Evolutionary conservation across 2,329 filamentous ascomycete species (phyloP), one percentile per base, ranked within the genome.

Genomic region (Fusarium virguliforme): DNA sequence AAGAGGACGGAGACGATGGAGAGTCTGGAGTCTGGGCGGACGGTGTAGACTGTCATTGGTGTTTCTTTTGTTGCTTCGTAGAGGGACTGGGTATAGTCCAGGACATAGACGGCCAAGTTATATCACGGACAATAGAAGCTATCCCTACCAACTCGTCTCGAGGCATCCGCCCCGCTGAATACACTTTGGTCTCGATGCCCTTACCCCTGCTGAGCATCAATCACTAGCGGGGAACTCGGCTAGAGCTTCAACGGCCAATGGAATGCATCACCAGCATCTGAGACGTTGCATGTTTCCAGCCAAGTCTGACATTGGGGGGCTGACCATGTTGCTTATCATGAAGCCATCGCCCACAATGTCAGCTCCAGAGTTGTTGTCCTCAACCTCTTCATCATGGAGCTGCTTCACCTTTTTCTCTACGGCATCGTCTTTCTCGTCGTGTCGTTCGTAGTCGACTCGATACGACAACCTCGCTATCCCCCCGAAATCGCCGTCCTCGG

Each of bases 401-500:
- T 74, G 32, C 53, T 82, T 48, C 81, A 81, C 12, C 66, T 81
- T 51, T 58, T 76, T 8, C 62, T 69, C n/a, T 76, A 72, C 8
- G 53, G 77, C 15, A 15, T 75, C 18, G 56, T 81, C 38, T 79
- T 85, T 61, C 70, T 83, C 8, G n/a, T 81, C 26, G 65, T 74
- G 12, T 80, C 80, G 1, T 84, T 84, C 48, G 64, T 83, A 26
- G 67, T 81, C 74, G 83, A 85, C 66, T 79, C 82, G 57, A 72
- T 75, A 7, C 75, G 75, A 64, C 80, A 82, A 63, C 82, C 84
- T 3, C 76, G 76, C 1, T 85, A 84, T 60, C 80, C 82, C 4
- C 67, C 74, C 3, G 75, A 81, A 3, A 79, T 85, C 8, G 83
- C 83, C 1, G 78, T 80, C 2, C 79, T 85, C 12, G 83, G 83